These are phyloP conservation scores for Cardamine resedifolia DNA, from an alignment of 345 rosid species.

Conservation along the genomic window DNA sequence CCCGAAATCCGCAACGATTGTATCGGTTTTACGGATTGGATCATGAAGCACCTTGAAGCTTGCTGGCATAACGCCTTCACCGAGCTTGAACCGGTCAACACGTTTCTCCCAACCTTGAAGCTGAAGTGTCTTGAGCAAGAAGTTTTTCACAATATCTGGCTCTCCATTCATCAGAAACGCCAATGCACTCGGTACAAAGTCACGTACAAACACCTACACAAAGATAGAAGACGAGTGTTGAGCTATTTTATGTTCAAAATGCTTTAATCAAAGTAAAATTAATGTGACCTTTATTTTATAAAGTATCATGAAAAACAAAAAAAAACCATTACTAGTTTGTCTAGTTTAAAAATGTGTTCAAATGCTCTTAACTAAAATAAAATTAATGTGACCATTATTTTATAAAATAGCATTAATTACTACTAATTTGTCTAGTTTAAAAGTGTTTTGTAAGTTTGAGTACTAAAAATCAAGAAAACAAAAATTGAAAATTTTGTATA, in stretches of 20 bases:
- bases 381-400: too few relatives aligned
- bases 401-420: too few relatives aligned
- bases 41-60: conserved; percentile 83
- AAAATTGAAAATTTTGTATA: neutral
- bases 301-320: neutral
- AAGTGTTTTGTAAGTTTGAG: too few relatives aligned
- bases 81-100: conserved; percentile 72
- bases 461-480: too few relatives aligned
- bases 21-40: conserved; percentile 58
- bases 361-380: too few relatives aligned
- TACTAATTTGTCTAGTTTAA: too few relatives aligned
- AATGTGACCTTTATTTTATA: neutral
- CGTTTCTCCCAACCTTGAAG: conserved; percentile 82
- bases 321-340: neutral
- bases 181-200: conserved; percentile 79
- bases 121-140: conserved; percentile 64
- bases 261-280: neutral
- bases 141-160: conserved; percentile 75
- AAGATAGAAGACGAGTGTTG: neutral
- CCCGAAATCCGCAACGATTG: conserved; percentile 69
- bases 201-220: conserved; percentile 68
- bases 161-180: conserved; percentile 78
- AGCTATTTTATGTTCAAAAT: neutral
- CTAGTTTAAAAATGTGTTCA: neutral
- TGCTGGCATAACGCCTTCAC: conserved; percentile 84